These are phyloP conservation scores for Phytophthora uliginosa DNA, from an alignment of 352 stramenopile genomes.

Conservation along the genomic window DNA sequence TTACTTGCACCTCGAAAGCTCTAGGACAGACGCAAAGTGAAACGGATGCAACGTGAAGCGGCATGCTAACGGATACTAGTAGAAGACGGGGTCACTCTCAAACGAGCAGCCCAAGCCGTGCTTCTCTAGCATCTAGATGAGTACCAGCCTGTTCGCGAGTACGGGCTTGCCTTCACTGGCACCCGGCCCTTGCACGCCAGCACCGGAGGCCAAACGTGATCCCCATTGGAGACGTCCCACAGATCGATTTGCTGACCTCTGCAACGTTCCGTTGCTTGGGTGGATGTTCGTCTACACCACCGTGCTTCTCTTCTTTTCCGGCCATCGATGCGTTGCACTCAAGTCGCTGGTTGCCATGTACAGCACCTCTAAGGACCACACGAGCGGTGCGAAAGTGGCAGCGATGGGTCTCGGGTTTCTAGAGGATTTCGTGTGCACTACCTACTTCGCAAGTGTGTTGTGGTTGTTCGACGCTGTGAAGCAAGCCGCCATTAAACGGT, in stretches of 20 bases:
- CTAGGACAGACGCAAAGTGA: too few species aligned
- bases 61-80: too few species aligned
- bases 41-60: too few species aligned
- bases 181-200: too few species aligned
- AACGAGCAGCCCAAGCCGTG: too few species aligned
- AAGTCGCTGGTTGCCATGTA: slow-evolving; percentile 36
- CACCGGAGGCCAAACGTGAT: too few species aligned
- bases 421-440: slow-evolving; percentile 45
- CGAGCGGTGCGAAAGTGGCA: slow-evolving; percentile 2
- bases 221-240: not conserved
- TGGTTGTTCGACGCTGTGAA: slow-evolving; percentile 11
- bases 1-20: too few species aligned
- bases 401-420: slow-evolving; percentile 42
- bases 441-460: slow-evolving; percentile 34
- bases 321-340: slow-evolving; percentile 30
- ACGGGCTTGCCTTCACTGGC: too few species aligned
- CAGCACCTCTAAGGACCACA: slow-evolving; percentile 20
- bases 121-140: too few species aligned
- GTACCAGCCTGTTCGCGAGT: too few species aligned
- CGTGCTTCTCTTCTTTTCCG: slow-evolving; percentile 37
- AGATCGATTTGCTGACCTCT: not conserved
- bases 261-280: slow-evolving; percentile 28
- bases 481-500: not conserved
- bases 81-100: too few species aligned
- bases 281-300: slow-evolving; percentile 44